Percentiles rank a stretch among this genome's conserved stretches.
Evolutionary conservation across 192 early-diverging fungal species (phyloP).

Genomic region (Backusella tuberculispora): DNA sequence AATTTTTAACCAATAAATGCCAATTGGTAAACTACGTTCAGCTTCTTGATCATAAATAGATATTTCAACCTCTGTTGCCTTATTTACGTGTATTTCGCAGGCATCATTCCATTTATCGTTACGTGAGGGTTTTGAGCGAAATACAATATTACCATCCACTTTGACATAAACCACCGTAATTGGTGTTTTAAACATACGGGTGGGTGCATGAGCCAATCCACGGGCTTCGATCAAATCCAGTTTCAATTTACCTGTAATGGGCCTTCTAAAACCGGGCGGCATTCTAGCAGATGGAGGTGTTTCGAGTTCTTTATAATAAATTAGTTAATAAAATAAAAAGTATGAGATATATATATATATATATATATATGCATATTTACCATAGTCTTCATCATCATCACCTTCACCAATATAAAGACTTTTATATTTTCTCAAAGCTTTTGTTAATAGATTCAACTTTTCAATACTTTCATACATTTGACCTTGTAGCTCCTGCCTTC

Average conservation of each 20-base stretch:
- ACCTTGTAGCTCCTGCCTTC: slow-evolving; percentile 55
- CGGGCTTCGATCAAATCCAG: slow-evolving; percentile 65
- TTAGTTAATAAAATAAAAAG: not conserved
- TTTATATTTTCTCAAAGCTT: slow-evolving; percentile 84
- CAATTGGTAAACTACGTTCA: slow-evolving; percentile 75
- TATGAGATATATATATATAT: slow-evolving; percentile 11
- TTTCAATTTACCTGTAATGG: slow-evolving; percentile 73
- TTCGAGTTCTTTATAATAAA: slow-evolving; percentile 39
- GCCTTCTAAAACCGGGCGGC: slow-evolving; percentile 68
- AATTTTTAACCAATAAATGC: slow-evolving; percentile 92
- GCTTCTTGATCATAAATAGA: slow-evolving; percentile 83
- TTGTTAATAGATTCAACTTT: slow-evolving; percentile 73
- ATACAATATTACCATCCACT: slow-evolving; percentile 82
- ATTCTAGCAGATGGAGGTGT: slow-evolving; percentile 48
- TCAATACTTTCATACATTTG: slow-evolving; percentile 73
- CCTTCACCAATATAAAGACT: slow-evolving; percentile 79
- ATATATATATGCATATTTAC: not conserved
- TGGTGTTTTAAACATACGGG: slow-evolving; percentile 57
- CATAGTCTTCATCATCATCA: slow-evolving; percentile 75
- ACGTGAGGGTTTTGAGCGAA: slow-evolving; percentile 71
- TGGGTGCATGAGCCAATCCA: slow-evolving; percentile 61
- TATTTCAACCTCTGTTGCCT: slow-evolving; percentile 91
- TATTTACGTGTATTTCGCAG: slow-evolving; percentile 87
- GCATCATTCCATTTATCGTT: slow-evolving; percentile 80
- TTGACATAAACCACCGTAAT: slow-evolving; percentile 81